These are phyloP conservation scores for Immersiporthe knoxdaviesiana DNA, from an alignment of 2,329 filamentous ascomycete genomes.

Conservation along the genomic window DNA sequence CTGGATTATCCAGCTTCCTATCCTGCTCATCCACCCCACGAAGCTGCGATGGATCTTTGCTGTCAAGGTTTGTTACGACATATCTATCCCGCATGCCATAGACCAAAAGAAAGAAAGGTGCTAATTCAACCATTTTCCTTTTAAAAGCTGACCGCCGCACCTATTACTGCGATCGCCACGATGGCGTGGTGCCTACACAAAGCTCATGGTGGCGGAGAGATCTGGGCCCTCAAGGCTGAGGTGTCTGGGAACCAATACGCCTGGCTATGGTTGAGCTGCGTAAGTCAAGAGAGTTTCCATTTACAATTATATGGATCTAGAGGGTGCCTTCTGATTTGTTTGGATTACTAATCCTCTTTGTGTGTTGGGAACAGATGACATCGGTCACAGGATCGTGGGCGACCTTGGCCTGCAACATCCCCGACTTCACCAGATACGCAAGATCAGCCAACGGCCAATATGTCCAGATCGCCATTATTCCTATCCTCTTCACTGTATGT, in stretches of 20 bases:
- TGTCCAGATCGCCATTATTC: slow-evolving; percentile 48
- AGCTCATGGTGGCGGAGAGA: slow-evolving; percentile 53
- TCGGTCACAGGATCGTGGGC: slow-evolving; percentile 49
- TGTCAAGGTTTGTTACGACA: slow-evolving; percentile 40
- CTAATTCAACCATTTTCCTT: neutral
- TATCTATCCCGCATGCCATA: neutral
- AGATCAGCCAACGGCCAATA: slow-evolving; percentile 42
- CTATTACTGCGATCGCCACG: slow-evolving; percentile 63
- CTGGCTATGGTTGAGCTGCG: slow-evolving; percentile 50
- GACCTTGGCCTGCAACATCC: slow-evolving; percentile 51
- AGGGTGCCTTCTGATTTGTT: too few relatives aligned
- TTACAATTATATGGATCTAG: too few relatives aligned
- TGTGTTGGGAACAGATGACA: slow-evolving; percentile 37
- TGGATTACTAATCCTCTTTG: too few relatives aligned
- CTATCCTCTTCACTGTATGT: slow-evolving; percentile 52
- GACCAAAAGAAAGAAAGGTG: neutral
- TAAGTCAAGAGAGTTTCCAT: slow-evolving; percentile 30
- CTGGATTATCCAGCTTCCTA: slow-evolving; percentile 56
- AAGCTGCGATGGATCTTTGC: slow-evolving; percentile 42
- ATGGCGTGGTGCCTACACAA: slow-evolving; percentile 66
- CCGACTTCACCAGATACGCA: slow-evolving; percentile 57
- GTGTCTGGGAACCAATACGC: slow-evolving; percentile 51
- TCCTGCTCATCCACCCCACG: slow-evolving; percentile 53
- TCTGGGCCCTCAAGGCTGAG: slow-evolving; percentile 40
- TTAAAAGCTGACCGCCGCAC: slow-evolving; percentile 52